Conservation (phyloP, 2,329 filamentous ascomycete genomes). For the Penicillium concentricum region DNA sequence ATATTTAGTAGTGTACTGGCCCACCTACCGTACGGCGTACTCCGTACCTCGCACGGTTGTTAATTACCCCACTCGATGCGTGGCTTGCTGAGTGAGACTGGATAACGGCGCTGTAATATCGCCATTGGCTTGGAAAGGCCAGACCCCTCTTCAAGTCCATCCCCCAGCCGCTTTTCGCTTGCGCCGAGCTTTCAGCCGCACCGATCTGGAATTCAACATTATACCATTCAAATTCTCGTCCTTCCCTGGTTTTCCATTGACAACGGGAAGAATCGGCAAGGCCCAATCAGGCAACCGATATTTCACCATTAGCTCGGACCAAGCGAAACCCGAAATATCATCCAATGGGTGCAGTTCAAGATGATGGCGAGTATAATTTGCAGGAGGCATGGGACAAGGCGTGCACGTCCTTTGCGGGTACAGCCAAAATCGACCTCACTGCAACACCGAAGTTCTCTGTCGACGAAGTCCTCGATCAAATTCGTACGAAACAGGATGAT, state of each 20-base stretch:
- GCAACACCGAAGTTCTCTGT: slow-evolving; percentile 16
- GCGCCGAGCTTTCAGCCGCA: not conserved
- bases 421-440: slow-evolving; percentile 20
- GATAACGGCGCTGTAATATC: not conserved
- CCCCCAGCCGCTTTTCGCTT: not conserved
- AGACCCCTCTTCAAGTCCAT: not conserved
- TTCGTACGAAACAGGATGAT: slow-evolving; percentile 20
- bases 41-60: not conserved
- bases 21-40: not conserved
- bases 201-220: not conserved
- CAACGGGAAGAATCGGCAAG: not conserved
- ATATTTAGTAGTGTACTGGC: not conserved
- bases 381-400: slow-evolving; percentile 19
- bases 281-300: not conserved
- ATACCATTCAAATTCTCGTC: too few species aligned
- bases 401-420: slow-evolving; percentile 16
- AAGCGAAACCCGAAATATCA: not conserved
- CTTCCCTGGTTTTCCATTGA: not conserved
- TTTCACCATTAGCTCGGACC: not conserved
- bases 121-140: not conserved
- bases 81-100: not conserved
- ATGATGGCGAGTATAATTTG: slow-evolving; percentile 14
- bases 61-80: not conserved
- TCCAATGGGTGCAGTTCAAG: not conserved
- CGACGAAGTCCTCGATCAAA: slow-evolving; percentile 25